These are phyloP conservation scores for Sporothrix pseudoabietina DNA, from an alignment of 2,329 filamentous ascomycete species.

Conservation along the genomic window DNA sequence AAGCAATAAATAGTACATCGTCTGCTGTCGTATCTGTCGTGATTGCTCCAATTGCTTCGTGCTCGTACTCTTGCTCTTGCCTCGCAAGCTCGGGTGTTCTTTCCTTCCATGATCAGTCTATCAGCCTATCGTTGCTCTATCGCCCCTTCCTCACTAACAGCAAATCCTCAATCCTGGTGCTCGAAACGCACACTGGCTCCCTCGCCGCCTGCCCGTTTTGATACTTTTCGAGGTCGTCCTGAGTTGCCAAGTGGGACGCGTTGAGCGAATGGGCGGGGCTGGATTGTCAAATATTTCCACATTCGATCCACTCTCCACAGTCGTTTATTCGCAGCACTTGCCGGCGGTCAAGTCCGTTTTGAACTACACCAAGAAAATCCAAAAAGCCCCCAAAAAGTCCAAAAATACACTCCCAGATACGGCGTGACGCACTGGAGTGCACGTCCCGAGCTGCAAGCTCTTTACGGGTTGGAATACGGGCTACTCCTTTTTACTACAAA, in stretches of 20 bases:
- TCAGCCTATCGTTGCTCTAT: neutral
- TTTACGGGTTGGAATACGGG: conserved; percentile 1
- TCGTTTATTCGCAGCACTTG: neutral
- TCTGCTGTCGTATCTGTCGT: neutral
- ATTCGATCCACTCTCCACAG: neutral
- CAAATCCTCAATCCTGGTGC: neutral
- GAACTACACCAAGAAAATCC: neutral
- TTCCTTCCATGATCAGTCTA: neutral
- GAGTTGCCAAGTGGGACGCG: neutral
- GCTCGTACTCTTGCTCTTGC: conserved; percentile 17
- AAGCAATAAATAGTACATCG: neutral
- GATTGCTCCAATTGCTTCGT: neutral
- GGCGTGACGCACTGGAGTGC: neutral
- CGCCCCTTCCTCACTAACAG: neutral
- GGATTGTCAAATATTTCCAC: conserved; percentile 12
- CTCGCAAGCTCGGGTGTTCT: neutral
- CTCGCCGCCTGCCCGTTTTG: conserved; percentile 12
- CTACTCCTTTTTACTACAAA: neutral
- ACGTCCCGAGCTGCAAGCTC: conserved; percentile 10
- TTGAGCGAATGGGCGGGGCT: conserved; percentile 12
- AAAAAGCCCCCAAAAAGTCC: neutral
- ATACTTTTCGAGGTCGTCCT: neutral
- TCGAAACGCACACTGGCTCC: neutral
- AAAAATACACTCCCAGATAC: neutral
- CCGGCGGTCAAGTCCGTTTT: conserved; percentile 18